Base-by-base conservation (phyloP, 805 yeast species). In the Candida corydali region DNA sequence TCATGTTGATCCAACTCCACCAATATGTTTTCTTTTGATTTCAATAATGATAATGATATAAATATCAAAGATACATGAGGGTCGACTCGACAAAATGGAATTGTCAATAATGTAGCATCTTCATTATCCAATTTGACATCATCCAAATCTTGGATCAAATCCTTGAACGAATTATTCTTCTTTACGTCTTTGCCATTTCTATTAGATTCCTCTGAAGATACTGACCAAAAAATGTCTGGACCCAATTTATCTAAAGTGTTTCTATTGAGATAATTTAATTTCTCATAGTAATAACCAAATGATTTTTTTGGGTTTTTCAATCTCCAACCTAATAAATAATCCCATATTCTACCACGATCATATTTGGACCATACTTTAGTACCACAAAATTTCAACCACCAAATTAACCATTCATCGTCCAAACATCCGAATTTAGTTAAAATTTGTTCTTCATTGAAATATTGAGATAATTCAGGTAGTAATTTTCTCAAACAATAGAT, bases 321-420 rank as follows among this genome's bases (percentile, higher is more conserved):
- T 48, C 89, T 70, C 79, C 89, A 86, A 1, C 96, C 95, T 17
- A 89, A 58, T 30, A 88, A 59, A 44, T 79, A 62, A 61, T 89
- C 98, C 98, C 98, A 89, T 5, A 87, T 69, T 42, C 96, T 70
- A 9, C 93, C 96, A 36, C 96, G 63, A 57, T 87, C 96, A 40
- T 70, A 71, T 43, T 83, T 73, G 29, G 88, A 81, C 75, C 94
- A 78, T 5, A 82, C 87, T 58, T 85, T 85, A 10, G 93, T 76
- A 15, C 96, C 96, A 52, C 86, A 76, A 72, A 85, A 89, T 54
- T 87, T 86, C 44, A 89, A 67, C 97, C 97, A 89, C 95, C 96
- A 89, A 26, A 86, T 72, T 17, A 88, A 66, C 97, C 97, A 89
- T 52, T 82, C 88, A 47, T 86, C 93, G 44, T 83, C 87, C 41